phyloP scores from a whole-genome alignment of 1,139 yeast genomes.

The Saccharomyces hybrid region DNA sequence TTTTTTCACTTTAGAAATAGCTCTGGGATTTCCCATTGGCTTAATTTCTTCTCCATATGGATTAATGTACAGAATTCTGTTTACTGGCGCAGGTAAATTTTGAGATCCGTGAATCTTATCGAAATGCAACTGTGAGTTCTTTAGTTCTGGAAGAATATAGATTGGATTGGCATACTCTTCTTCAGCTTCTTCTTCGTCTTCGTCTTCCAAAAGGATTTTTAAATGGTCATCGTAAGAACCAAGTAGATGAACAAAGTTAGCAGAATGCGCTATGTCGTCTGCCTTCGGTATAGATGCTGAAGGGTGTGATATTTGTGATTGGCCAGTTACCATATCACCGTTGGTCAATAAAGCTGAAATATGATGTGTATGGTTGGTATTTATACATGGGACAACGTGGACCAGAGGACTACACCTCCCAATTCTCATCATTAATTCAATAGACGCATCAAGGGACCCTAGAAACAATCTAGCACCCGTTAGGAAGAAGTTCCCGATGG shows the following conservation, averaged over 20 bases:
- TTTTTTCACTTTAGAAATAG: conserved; percentile 42
- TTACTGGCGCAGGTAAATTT: conserved; percentile 69
- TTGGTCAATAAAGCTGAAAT: conserved; percentile 68
- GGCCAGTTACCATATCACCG: conserved; percentile 81
- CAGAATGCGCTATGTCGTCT: background rate
- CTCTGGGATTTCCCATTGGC: conserved; percentile 67
- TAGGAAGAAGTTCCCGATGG: conserved; percentile 74
- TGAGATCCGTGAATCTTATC: conserved; percentile 45
- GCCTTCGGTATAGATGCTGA: conserved; percentile 15
- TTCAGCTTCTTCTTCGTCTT: conserved; percentile 30
- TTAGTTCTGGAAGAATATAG: conserved; percentile 65
- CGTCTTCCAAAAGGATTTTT: background rate
- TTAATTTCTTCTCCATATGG: conserved; percentile 85
- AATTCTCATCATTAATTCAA: conserved; percentile 63
- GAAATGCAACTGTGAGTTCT: conserved; percentile 66
- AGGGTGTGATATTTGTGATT: conserved; percentile 90
- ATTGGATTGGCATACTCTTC: conserved; percentile 53
- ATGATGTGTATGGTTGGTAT: conserved; percentile 78
- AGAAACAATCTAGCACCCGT: conserved; percentile 76
- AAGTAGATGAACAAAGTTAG: background rate
- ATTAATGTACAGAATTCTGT: conserved; percentile 68
- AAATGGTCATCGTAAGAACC: background rate
- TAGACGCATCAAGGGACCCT: conserved; percentile 78
- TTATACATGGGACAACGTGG: conserved; percentile 71
- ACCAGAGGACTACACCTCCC: conserved; percentile 51